Base-by-base conservation (phyloP, 176 grass and related monocot species). In the Zizania latifolia region DNA sequence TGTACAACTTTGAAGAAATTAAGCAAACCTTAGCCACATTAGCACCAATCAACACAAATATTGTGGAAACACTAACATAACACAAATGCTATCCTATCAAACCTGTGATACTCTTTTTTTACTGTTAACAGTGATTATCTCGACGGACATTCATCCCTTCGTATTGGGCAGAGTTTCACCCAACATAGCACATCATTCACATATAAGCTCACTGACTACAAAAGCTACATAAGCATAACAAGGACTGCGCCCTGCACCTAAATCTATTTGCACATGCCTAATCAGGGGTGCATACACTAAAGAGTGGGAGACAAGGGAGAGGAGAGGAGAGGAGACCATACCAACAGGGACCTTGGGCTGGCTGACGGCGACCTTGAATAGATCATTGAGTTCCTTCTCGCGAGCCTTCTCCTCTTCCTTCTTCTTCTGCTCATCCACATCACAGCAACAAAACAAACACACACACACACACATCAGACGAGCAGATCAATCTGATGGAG, bases 341-440 rank as follows among this genome's bases (percentile, higher is more conserved):
- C 95, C 95, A 57, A 94, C 69, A 32, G 95, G 95, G 31, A 99
- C 95, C 81, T 99, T 99, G 16, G 95, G 95, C 84, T 99, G 95
- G 72, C 95, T 99, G 26, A 99, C 91, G 74, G 95, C 95, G 43
- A 99, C 87, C 89, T 99, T 99, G 82, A 99, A 94, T 6, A 99
- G 77, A 86, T 99, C 95, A 79, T 88, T 99, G 50, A 99, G 91
- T 89, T 99, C 95, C 91, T 99, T 99, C 58, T 99, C 95, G 44
- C 95, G 87, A 19, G 82, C 91, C 82, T 80, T 86, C 44, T 92
- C 95, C 76, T 99, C 95, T 58, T 99, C 95, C 76, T 94, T 99
- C 89, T 99, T 99, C 85, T 99, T 94, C 95, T 99, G 95, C 79
- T 38, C 78, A 56, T 76, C 68, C 85, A 37, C 59, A 81, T 78